Evolutionary conservation across 495 filamentous ascomycete species (phyloP), one percentile per base, ranked within the genome.

Genomic region (Baudoinia panamericana): DNA sequence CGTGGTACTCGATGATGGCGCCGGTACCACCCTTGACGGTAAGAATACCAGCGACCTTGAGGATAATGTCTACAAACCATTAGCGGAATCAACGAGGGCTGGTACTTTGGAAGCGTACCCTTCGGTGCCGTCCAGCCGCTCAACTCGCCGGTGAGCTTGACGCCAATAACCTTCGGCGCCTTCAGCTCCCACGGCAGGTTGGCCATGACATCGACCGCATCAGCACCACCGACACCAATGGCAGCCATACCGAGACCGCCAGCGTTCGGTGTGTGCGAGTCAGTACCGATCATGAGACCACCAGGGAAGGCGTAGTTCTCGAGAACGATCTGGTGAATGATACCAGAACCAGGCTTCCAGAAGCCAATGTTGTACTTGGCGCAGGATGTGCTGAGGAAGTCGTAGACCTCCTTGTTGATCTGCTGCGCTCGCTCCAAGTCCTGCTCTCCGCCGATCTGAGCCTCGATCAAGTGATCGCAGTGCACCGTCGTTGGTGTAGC

Each of bases 351-450:
- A 47, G 90, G 92, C 61, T 72, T 81, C 90, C 90, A 97, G 79
- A 97, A 97, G 69, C 92, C 92, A 59, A 97, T 96, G 70, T 94
- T 87, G 73, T 96, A 97, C 72, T 95, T 97, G 50, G 86, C 90
- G 56, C 90, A 96, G 43, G 92, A 78, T 36, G 78, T 78, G 39
- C 87, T 77, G 59, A 97, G 70, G 75, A 97, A 97, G 64, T 97
- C 84, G 67, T 96, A 97, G 50, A 97, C 90, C 65, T 97, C 90
- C 75, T 96, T 95, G 79, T 97, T 97, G 67, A 95, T 93, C 39
- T 74, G 73, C 55, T 85, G 68, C 50, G 92, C 92, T 56, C 90
- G 75, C 39, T 76, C 82, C 53, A 97, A 71, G 80, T 97, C 90
- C 73, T 95, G 88, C 34, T 72, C 77, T 56, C 92, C 90, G 57